Evolutionary conservation across 257 asterid species (phyloP).

Genomic region (Nicotiana tomentosiformis): DNA sequence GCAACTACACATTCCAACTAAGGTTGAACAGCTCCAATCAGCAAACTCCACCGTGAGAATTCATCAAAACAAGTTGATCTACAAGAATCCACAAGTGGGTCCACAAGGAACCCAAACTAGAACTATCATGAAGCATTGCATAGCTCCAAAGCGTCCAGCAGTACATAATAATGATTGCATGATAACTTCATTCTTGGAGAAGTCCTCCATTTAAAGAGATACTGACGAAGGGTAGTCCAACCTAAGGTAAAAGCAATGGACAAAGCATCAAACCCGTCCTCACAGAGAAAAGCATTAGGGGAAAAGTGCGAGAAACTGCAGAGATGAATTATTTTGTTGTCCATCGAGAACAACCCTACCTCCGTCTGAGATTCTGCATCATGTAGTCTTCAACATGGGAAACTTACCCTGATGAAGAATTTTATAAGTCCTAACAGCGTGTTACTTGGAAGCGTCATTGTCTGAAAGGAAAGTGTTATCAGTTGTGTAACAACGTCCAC

Average conservation of each 20-base stretch:
- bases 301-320: conserved; percentile 30
- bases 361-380: conserved; percentile 33
- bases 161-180: conserved; percentile 37
- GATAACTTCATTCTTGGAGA: conserved; percentile 30
- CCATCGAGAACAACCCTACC: conserved; percentile 59
- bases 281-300: conserved; percentile 22
- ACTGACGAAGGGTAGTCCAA: conserved; percentile 37
- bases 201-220: conserved; percentile 55
- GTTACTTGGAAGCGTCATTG: conserved; percentile 1
- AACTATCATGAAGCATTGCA: conserved; percentile 43
- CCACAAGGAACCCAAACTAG: conserved; percentile 37
- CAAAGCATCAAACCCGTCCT: conserved; percentile 37
- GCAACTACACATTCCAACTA: conserved; percentile 66
- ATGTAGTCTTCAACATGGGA: conserved; percentile 31
- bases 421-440: neutral
- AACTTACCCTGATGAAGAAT: conserved; percentile 8
- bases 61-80: conserved; percentile 50
- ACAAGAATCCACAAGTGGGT: conserved; percentile 40
- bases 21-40: conserved; percentile 66
- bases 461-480: neutral
- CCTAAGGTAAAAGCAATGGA: conserved; percentile 57
- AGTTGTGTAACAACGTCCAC: neutral
- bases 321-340: conserved; percentile 36
- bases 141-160: conserved; percentile 59
- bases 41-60: conserved; percentile 43